Evolutionary conservation across 768 basidiomycete species (phyloP).

Genomic region (Boletus bicolor): DNA sequence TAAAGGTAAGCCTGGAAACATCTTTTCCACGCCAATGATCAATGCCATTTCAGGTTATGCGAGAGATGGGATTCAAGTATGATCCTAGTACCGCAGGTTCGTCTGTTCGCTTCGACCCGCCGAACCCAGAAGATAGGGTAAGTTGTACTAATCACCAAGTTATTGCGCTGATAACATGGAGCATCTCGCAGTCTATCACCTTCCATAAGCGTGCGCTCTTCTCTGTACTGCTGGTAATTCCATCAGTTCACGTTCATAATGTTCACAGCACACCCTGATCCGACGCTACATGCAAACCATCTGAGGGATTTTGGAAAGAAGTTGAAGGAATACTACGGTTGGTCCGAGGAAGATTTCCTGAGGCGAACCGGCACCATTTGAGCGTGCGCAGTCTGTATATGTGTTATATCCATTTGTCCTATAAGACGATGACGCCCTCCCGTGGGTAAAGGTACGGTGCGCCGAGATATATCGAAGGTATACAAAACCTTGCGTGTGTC

Average conservation of each 20-base stretch:
- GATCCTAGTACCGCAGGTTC: constrained; percentile 77
- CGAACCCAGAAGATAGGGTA: constrained; percentile 47
- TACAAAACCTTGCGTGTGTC: not conserved
- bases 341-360: constrained; percentile 48
- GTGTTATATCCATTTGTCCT: not conserved
- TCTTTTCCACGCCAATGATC: not conserved
- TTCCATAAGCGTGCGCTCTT: constrained; percentile 65
- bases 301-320: constrained; percentile 55
- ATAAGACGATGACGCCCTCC: not conserved
- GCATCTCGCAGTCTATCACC: constrained; percentile 52
- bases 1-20: constrained; percentile 47
- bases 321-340: constrained; percentile 64
- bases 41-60: constrained; percentile 54
- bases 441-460: not conserved
- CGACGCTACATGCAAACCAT: constrained; percentile 51
- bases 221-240: not conserved
- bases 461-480: not conserved
- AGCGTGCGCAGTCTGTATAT: not conserved
- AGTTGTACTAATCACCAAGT: constrained; percentile 13
- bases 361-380: constrained; percentile 12
- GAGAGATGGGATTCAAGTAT: constrained; percentile 72
- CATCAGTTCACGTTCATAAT: not conserved
- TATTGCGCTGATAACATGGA: constrained; percentile 1
- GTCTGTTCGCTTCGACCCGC: constrained; percentile 80
- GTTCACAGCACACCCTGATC: constrained; percentile 66